Evolutionary conservation across 177 flowering plant species (phyloP).

Genomic region (Vitis hybrid): DNA sequence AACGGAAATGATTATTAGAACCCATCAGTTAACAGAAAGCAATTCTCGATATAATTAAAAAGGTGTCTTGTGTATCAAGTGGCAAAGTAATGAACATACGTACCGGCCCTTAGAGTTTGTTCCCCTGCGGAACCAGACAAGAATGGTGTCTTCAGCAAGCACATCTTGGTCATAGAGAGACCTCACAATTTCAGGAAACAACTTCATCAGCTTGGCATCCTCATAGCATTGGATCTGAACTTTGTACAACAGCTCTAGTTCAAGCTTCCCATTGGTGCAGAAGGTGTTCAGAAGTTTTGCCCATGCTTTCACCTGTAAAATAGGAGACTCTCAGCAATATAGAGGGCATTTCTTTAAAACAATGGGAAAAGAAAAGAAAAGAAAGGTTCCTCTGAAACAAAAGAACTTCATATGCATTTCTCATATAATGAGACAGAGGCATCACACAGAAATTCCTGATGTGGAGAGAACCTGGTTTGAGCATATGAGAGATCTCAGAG

Average conservation of each 20-base stretch:
- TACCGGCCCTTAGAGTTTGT: conserved; percentile 97
- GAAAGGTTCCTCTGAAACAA: no score
- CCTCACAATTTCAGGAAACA: conserved; percentile 90
- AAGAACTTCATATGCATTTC: no score
- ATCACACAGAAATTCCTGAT: no score
- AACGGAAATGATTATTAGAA: no score
- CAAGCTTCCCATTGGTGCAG: conserved; percentile 85
- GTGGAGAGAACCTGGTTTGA: no score
- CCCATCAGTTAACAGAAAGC: no score
- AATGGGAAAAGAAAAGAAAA: background rate
- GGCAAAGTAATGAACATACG: background rate
- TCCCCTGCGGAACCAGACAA: conserved; percentile 91
- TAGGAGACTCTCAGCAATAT: background rate
- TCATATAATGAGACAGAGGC: no score
- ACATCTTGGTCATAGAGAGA: conserved; percentile 93
- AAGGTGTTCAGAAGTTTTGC: conserved; percentile 70
- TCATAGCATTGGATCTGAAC: conserved; percentile 95
- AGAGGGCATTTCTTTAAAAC: no score
- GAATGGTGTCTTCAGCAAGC: conserved; percentile 95
- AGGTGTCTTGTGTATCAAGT: no score
- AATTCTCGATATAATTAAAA: no score
- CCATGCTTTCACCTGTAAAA: conserved; percentile 88
- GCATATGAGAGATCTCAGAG: no score
- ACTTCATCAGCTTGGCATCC: conserved; percentile 93
- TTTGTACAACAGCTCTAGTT: conserved; percentile 92